Conservation (phyloP, 768 basidiomycete species). For the Kwoniella sp. region DNA sequence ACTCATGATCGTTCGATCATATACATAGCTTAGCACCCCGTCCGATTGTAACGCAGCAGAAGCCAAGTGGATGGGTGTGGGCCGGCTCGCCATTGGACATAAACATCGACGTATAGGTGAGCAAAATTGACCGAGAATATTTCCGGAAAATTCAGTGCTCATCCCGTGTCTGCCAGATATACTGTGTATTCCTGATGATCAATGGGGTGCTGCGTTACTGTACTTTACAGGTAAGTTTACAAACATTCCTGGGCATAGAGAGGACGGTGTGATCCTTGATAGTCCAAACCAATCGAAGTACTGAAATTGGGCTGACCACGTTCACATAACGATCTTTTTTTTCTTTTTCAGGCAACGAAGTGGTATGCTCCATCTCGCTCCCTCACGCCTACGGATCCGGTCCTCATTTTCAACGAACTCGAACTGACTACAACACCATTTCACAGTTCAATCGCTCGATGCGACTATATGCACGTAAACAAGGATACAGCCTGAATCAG, state of each 20-base stretch:
- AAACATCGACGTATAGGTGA: slow-evolving; percentile 69
- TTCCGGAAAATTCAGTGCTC: too few species aligned
- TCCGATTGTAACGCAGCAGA: slow-evolving; percentile 71
- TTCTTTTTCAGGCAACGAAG: slow-evolving; percentile 90
- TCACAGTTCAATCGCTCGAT: slow-evolving; percentile 85
- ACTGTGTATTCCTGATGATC: slow-evolving; percentile 74
- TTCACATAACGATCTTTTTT: too few species aligned
- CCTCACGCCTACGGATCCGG: too few species aligned
- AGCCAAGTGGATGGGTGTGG: slow-evolving; percentile 78
- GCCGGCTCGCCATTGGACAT: slow-evolving; percentile 60
- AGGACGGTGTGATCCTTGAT: too few species aligned
- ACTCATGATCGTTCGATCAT: too few species aligned
- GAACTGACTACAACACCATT: too few species aligned
- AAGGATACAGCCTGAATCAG: slow-evolving; percentile 86
- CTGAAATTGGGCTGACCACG: too few species aligned
- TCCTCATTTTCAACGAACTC: too few species aligned
- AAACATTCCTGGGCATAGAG: too few species aligned
- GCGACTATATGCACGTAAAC: slow-evolving; percentile 75
- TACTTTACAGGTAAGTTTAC: slow-evolving; percentile 78
- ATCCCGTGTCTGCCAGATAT: too few species aligned
- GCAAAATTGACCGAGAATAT: too few species aligned
- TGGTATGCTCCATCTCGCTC: slow-evolving; percentile 64
- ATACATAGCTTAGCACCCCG: slow-evolving; percentile 65
- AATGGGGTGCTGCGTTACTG: slow-evolving; percentile 79
- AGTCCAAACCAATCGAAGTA: too few species aligned